Evolutionary conservation across 1,284 basidiomycete genomes (phyloP), one percentile per base, ranked within the genome.

Genomic region (Athelia psychrophila): DNA sequence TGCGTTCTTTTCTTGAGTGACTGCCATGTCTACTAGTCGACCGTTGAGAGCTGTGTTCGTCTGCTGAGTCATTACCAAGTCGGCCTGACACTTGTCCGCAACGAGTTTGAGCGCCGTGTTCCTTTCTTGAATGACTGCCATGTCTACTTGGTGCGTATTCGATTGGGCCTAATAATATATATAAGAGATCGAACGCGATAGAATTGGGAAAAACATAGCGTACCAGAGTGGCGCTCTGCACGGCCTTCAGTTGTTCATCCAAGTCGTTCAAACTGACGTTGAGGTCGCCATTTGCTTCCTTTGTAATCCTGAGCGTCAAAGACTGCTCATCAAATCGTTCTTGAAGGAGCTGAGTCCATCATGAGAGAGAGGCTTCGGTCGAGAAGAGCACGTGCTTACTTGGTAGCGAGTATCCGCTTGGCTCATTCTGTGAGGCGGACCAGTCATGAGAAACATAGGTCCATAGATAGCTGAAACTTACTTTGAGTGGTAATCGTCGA

Each of bases 321-420:
- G 38, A 42, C 20, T 42, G 38, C n/a, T 42, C 38, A 42, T 42
- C 38, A 42, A 42, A 42, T 6, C 38, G 38, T n/a, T 42, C 38
- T 16, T 42, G 38, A n/a, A 42, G 20, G n/a, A 42, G n/a, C 38
- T 42, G 13, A 30, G 6, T 6, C 27, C 27, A 30, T 13, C 5
- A n/a, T 42, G 5, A 42, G n/a, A 42, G n/a, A 16, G 8, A 42
- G n/a, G 5, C n/a, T 6, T 8, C 20, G 6, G 5, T 42, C n/a
- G 38, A 6, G 16, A 9, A 16, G n/a, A 6, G n/a, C 6, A 42
- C n/a, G n/a, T 8, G 5, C 38, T 22, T n/a, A 42, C 38, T 18
- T 42, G 38, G n/a, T 8, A 42, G 16, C 20, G 38, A 18, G 20
- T 42, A 22, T 42, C 20, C n/a, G 38, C 38, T n/a, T 42, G 38